Base-by-base conservation (phyloP, 768 basidiomycete species). In the Candolleomyces aberdarensis region DNA sequence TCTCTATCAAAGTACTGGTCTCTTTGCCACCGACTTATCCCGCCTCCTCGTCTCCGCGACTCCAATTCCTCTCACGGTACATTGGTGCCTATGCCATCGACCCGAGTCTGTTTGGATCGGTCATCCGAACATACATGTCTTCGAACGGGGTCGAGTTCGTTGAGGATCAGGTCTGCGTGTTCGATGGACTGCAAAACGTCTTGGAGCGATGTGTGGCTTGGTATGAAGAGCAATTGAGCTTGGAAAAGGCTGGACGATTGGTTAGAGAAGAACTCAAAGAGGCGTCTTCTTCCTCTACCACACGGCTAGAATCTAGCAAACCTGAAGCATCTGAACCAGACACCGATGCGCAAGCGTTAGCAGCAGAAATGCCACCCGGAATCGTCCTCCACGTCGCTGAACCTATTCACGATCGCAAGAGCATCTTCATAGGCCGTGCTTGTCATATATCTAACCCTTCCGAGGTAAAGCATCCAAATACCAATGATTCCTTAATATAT, bases 41-140 rank as follows among this genome's bases (percentile, higher is more conserved):
- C 0, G 70, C 80, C 0, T 73, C 79, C 2, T 80, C 85, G 0
- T 84, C 92, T 2, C 93, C 94, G 1, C 91, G 93, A 66, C 78
- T 95, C 0, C 94, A 94, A 68, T 84, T 94, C 0, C 82, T 94
- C 29, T 94, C 92, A 3, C 85, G 85, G 22, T 96, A 95, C 72
- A 77, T 96, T 51, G 92, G 92, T 2, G 79, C 89, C 2, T 94
- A 87, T 67, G 85, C 88, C 19, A 87, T 89, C 1, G 87, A 92
- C 65, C 76, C 89, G 9, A 71, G 72, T 15, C 80, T 95, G 17
- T 96, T 95, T 68, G 92, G 91, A 22, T 82, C 82, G 1, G 80
- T 94, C 40, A 77, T 94, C 19, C 83, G 89, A 43, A 94, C 90
- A 0, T 96, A 83, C 70, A 92, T 95, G 58, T 93, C 93, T 3